phyloP scores from a whole-genome alignment of 1,284 basidiomycete genomes.

The Cryptococcus sp. region DNA sequence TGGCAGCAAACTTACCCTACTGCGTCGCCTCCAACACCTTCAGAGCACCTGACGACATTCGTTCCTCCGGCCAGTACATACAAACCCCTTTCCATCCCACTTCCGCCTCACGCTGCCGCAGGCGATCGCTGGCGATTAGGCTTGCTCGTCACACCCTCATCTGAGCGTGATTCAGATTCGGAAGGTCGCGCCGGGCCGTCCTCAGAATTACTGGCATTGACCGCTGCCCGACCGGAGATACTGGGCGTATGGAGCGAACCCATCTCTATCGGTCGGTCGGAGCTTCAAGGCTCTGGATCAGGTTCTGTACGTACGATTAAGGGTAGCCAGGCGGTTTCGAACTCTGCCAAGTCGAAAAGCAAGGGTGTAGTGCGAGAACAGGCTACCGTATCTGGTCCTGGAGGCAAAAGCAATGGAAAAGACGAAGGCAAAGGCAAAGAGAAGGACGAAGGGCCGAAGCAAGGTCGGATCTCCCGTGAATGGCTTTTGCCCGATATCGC shows the following conservation, averaged over 20 bases:
- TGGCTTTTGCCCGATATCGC: conserved; percentile 55
- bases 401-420: conserved; percentile 17
- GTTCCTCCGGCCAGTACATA: conserved; percentile 65
- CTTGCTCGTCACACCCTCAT: conserved; percentile 53
- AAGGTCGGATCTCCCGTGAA: conserved; percentile 67
- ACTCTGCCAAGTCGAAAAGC: conserved; percentile 7
- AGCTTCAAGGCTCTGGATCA: neutral
- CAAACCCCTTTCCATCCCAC: conserved; percentile 67
- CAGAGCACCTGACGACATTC: conserved; percentile 68
- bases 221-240: conserved; percentile 15
- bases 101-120: conserved; percentile 59
- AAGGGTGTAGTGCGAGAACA: neutral
- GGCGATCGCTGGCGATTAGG: conserved; percentile 67
- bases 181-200: conserved; percentile 5
- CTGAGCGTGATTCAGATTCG: neutral
- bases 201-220: conserved; percentile 4
- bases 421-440: conserved; percentile 30
- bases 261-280: conserved; percentile 32
- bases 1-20: conserved; percentile 39
- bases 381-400: neutral
- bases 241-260: conserved; percentile 50
- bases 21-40: neutral
- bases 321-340: conserved; percentile 10
- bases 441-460: conserved; percentile 58
- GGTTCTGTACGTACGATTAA: conserved; percentile 10